Evolutionary conservation across 2,329 filamentous ascomycete genomes (phyloP).

Genomic region (Erysiphe pulchra): DNA sequence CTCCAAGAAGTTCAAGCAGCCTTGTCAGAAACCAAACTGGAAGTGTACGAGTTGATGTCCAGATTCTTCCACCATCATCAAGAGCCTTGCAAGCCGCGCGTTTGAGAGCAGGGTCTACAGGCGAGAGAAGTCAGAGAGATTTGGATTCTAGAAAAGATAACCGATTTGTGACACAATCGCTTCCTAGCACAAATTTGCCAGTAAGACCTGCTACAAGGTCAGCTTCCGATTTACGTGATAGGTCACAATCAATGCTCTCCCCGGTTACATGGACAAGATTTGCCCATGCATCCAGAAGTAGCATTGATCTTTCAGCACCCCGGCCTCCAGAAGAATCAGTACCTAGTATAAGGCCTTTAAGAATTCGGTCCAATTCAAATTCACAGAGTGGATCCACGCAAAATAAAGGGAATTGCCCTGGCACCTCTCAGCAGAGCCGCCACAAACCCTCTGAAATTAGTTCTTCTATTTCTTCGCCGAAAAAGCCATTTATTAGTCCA

Average conservation of each 20-base stretch:
- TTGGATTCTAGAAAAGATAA: constrained; percentile 23
- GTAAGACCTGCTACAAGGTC: constrained; percentile 30
- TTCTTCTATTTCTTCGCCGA: constrained; percentile 5
- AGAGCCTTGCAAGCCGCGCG: constrained; percentile 20
- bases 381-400: constrained; percentile 3
- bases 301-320: constrained; percentile 9
- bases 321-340: constrained; percentile 5
- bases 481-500: constrained; percentile 2
- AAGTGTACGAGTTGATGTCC: constrained; percentile 3
- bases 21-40: neutral
- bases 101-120: constrained; percentile 23
- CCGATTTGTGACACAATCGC: constrained; percentile 26
- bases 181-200: constrained; percentile 17
- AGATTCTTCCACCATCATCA: constrained; percentile 23
- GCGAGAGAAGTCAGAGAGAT: constrained; percentile 21
- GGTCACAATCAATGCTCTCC: constrained; percentile 12
- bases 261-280: constrained; percentile 5
- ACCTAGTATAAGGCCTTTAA: constrained; percentile 2
- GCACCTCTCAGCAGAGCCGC: constrained; percentile 5
- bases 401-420: constrained; percentile 4
- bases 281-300: constrained; percentile 8
- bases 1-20: neutral
- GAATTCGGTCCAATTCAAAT: constrained; percentile 5
- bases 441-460: constrained; percentile 5
- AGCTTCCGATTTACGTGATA: constrained; percentile 33